These are phyloP conservation scores for Cyclostephanos tholiformis DNA, from an alignment of 108 stramenopile species.

Conservation along the genomic window DNA sequence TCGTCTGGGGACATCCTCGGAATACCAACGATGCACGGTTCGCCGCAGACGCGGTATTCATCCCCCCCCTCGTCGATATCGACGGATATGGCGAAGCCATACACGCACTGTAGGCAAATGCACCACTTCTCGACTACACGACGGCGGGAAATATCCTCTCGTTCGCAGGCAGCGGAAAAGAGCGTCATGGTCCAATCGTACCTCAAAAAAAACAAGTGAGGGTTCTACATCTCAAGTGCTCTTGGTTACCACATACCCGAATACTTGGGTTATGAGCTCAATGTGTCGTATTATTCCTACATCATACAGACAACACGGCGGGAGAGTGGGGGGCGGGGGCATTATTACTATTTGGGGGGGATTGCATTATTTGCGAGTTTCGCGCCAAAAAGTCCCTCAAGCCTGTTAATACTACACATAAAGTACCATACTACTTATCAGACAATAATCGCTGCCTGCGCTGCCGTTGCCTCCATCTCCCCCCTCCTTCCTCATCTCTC, in stretches of 20 bases:
- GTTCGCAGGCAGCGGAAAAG: conserved; percentile 5
- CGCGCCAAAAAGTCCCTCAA: too few relatives aligned
- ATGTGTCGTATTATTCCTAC: neutral
- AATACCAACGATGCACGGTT: conserved; percentile 13
- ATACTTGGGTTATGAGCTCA: conserved; percentile 26
- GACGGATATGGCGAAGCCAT: conserved; percentile 12
- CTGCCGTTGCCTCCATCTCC: too few relatives aligned
- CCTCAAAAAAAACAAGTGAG: conserved; percentile 4
- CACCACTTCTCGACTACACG: neutral
- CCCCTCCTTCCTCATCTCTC: too few relatives aligned
- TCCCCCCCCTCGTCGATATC: neutral
- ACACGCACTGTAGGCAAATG: conserved; percentile 12
- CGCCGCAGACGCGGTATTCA: conserved; percentile 15
- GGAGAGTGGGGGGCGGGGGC: too few relatives aligned
- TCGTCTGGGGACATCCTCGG: conserved; percentile 1
- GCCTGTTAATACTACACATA: too few relatives aligned
- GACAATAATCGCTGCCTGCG: too few relatives aligned
- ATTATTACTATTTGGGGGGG: too few relatives aligned
- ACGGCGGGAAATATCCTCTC: neutral
- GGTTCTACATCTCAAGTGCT: too few relatives aligned
- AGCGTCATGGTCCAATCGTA: conserved; percentile 25
- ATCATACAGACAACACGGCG: too few relatives aligned
- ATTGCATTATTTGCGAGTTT: too few relatives aligned
- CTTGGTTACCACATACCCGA: neutral
- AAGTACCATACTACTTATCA: too few relatives aligned